These are phyloP conservation scores for Vigna unguiculata DNA, from an alignment of 306 rosid species.

Conservation along the genomic window DNA sequence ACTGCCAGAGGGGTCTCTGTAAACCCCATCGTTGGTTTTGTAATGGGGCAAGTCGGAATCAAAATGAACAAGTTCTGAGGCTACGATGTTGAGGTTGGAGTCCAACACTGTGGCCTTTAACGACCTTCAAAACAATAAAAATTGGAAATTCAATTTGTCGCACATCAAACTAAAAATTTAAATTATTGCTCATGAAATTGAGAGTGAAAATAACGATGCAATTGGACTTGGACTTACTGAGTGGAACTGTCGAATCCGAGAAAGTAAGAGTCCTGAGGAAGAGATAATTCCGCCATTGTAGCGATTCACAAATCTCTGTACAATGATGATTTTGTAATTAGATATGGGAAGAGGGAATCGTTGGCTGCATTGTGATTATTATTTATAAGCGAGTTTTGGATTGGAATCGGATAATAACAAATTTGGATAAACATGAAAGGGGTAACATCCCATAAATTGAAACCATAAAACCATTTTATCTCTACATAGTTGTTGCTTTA, in stretches of 20 bases:
- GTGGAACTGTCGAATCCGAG: conserved; percentile 96
- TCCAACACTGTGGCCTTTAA: conserved; percentile 92
- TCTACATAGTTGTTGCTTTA: too few species aligned
- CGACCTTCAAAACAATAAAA: conserved; percentile 62
- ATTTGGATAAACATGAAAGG: conserved; percentile 26
- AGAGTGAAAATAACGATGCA: conserved; percentile 32
- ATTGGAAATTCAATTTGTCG: conserved; percentile 28
- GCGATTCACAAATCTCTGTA: not conserved
- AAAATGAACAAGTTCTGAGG: conserved; percentile 77
- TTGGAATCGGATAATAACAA: conserved; percentile 34
- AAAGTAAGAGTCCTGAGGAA: conserved; percentile 70
- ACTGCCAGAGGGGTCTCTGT: conserved; percentile 66
- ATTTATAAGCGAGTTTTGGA: not conserved
- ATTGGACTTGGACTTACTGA: conserved; percentile 64
- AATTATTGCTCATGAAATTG: not conserved
- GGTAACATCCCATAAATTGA: too few species aligned
- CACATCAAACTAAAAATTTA: not conserved
- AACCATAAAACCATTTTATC: too few species aligned
- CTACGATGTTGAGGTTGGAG: conserved; percentile 71
- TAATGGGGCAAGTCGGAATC: conserved; percentile 89
- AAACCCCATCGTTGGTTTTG: conserved; percentile 90
- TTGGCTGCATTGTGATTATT: not conserved
- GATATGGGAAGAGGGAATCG: not conserved
- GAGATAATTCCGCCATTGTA: conserved; percentile 74
- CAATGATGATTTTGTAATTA: not conserved